Conservation (phyloP, 257 asterid species). For the Solanum clarkiae region DNA sequence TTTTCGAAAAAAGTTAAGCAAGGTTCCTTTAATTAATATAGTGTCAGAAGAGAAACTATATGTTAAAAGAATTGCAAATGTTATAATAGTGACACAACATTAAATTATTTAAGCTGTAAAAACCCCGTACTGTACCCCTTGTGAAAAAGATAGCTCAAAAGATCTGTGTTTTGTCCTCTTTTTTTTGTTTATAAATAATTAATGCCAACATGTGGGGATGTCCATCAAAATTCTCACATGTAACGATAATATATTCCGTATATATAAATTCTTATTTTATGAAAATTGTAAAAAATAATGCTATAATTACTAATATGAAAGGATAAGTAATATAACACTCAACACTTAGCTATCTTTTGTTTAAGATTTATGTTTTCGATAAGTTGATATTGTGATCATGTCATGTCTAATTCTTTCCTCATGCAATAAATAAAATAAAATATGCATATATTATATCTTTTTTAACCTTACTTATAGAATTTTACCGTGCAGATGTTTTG, state of each 20-base stretch:
- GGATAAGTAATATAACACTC: neutral
- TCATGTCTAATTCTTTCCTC: no score
- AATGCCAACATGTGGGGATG: neutral
- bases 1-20: neutral
- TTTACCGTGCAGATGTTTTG: neutral
- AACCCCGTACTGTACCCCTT: neutral
- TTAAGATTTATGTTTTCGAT: neutral
- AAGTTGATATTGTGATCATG: fast-evolving
- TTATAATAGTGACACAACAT: neutral
- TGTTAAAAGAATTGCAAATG: neutral
- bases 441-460: no score
- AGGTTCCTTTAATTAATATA: neutral
- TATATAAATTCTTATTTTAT: fast-evolving
- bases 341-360: fast-evolving
- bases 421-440: no score
- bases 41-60: neutral
- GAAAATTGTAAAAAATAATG: no score
- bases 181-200: neutral
- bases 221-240: neutral
- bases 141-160: neutral
- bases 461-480: no score
- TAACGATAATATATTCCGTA: neutral
- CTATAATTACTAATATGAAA: no score
- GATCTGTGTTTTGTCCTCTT: slow-evolving; percentile 3
- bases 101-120: neutral